Evolutionary conservation across 352 stramenopile species (phyloP).

Genomic region (Globisporangium nodosum): DNA sequence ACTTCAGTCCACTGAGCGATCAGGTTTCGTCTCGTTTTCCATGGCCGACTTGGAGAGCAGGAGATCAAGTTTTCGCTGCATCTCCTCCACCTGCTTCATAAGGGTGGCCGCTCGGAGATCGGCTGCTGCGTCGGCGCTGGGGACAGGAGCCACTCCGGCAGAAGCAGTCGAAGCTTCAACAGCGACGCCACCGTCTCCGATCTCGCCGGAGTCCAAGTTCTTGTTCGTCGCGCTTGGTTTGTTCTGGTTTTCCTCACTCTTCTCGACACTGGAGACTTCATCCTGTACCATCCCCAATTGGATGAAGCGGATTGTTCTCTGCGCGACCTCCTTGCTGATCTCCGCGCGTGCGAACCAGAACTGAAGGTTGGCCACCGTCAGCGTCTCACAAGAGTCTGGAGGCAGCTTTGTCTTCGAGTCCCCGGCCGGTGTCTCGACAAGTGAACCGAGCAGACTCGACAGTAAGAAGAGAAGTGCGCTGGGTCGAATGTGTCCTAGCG

Average conservation of each 20-base stretch:
- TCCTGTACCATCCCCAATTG: background rate
- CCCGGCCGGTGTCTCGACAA: background rate
- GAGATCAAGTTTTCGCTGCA: constrained; percentile 23
- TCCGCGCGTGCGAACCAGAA: background rate
- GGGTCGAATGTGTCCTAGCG: background rate
- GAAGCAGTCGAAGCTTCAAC: background rate
- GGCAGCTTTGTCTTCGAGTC: background rate
- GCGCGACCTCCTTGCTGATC: background rate
- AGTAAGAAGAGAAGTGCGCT: background rate
- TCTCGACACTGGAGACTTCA: background rate
- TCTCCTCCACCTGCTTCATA: constrained; percentile 8
- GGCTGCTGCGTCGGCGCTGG: constrained; percentile 15
- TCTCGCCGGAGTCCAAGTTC: background rate
- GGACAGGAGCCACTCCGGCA: background rate
- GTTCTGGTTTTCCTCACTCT: background rate
- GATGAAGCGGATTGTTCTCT: background rate
- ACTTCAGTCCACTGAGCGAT: no score
- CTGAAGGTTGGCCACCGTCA: background rate
- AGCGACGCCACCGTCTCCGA: no score
- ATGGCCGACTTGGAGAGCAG: constrained; percentile 9
- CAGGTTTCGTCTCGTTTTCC: background rate
- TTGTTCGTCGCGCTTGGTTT: background rate
- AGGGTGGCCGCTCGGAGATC: background rate
- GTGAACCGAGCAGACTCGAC: background rate
- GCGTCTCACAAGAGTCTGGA: background rate